phyloP scores from a whole-genome alignment of 768 basidiomycete species.

The Tricholoma hemisulphureum region DNA sequence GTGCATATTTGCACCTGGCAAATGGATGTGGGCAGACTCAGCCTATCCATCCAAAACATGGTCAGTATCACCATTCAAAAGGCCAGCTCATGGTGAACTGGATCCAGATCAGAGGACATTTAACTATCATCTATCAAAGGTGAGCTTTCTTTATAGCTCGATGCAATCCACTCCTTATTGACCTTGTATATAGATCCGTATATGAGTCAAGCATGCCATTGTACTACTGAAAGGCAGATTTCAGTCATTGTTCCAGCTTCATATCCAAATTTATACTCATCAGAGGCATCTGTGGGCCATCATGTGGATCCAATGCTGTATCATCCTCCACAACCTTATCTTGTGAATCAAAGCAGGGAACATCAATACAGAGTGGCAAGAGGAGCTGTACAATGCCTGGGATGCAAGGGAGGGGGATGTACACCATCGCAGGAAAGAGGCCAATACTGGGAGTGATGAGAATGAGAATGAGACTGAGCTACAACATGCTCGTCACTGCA shows the following conservation, averaged over 20 bases:
- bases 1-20: background rate
- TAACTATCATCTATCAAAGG: background rate
- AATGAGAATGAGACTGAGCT: background rate
- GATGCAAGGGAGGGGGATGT: background rate
- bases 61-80: constrained; percentile 1
- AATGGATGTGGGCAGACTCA: background rate
- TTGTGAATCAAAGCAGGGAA: no score
- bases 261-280: no score
- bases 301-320: no score
- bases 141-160: background rate
- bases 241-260: no score
- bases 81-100: background rate
- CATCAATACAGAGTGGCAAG: no score
- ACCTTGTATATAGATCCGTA: no score
- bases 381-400: no score
- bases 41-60: background rate
- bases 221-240: background rate
- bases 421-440: background rate
- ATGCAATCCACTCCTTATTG: background rate
- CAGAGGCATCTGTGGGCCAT: no score
- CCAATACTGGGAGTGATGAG: background rate
- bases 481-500: background rate
- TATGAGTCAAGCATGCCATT: no score
- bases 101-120: constrained; percentile 1
- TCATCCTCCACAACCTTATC: background rate